phyloP scores from a whole-genome alignment of 805 yeast species.

The Cyberlindnera xylosilytica region DNA sequence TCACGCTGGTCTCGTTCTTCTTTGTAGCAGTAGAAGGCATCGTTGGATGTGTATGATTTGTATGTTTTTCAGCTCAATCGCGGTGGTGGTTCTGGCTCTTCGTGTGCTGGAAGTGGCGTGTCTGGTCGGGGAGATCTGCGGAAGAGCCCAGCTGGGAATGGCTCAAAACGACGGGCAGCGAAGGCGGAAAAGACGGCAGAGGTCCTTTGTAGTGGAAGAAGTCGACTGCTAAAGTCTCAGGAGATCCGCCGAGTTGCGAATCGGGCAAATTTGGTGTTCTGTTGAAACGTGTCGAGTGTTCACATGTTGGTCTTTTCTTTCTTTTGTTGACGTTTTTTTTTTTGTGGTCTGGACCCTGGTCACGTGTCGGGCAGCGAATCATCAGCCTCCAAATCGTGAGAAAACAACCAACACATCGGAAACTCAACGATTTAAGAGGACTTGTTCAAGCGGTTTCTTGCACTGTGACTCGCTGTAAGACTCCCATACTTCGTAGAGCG shows the following conservation, averaged over 20 bases:
- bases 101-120: too few relatives aligned
- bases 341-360: background rate
- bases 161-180: too few relatives aligned
- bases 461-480: constrained; percentile 59
- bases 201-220: too few relatives aligned
- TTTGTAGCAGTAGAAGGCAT: constrained; percentile 8
- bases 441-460: constrained; percentile 23
- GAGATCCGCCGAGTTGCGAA: too few relatives aligned
- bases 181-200: too few relatives aligned
- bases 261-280: too few relatives aligned
- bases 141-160: too few relatives aligned
- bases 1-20: constrained; percentile 14
- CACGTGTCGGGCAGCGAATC: constrained; percentile 1
- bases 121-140: too few relatives aligned
- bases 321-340: constrained; percentile 2
- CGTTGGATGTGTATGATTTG: background rate
- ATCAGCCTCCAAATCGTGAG: background rate
- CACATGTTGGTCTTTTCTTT: background rate
- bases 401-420: too few relatives aligned
- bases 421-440: constrained; percentile 22
- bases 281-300: background rate
- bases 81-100: background rate
- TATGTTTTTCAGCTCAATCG: background rate
- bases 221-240: too few relatives aligned
- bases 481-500: constrained; percentile 84